Evolutionary conservation across 208 protist genomes (phyloP), one percentile per base, ranked within the genome.

Genomic region (Entamoeba nuttalli): DNA sequence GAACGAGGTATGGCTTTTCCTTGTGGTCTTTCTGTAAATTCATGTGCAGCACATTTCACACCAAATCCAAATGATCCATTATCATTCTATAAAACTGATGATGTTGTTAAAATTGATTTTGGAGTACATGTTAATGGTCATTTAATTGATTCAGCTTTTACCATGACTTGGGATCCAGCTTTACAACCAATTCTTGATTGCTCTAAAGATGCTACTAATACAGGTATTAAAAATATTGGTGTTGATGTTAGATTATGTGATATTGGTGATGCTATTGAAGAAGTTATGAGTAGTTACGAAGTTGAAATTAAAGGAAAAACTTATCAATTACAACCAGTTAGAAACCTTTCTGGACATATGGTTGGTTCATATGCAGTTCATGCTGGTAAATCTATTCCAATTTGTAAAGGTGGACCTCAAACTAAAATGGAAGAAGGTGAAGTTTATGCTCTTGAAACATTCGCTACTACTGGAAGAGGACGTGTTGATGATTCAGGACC

Each of bases 401-500:
- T 99, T 95, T 98, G 99, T 25, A 98, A 98, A 94, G 97, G 98
- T 55, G 98, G 14, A 41, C 35, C 95, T 35, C 48, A 51, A 44
- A 94, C 93, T 44, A 95, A 93, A 44, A 98, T 98, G 97, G 95
- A 97, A 25, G 97, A 97, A 93, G 97, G 98, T 48, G 99, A 99
- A 96, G 96, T 99, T 25, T 99, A 99, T 97, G 99, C 99, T 7
- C 99, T 99, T 96, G 99, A 99, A 96, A 99, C 99, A 48, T 99
- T 99, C 96, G 99, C 99, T 94, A 98, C 97, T 14, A 99, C 98
- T 21, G 99, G 99, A 15, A 98, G 97, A 71, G 96, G 97, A 41
- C 5, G 55, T 19, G 95, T 97, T 48, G 73, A 94, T 4, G 96
- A 97, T 35, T 30, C 95, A 21, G 35, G 57, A 9, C 50, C 35